Base-by-base conservation (phyloP, 192 early-diverging fungal species). In the Entophlyctis luteolus region DNA sequence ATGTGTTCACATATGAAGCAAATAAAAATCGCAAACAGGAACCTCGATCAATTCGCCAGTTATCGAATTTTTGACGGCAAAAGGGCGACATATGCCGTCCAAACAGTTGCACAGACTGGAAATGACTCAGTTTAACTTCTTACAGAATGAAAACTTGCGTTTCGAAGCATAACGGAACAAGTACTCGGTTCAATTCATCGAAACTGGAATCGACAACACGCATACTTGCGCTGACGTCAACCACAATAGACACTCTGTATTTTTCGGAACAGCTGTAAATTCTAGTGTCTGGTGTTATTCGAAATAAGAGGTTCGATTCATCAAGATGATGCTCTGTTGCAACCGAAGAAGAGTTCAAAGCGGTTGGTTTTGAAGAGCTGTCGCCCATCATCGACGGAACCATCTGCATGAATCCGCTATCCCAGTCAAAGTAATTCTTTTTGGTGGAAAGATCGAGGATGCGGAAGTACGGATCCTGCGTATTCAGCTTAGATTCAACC, bases 201-300 rank as follows among this genome's bases (percentile, higher is more conserved):
- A 42, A 68, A 22, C 49, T 65, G 6, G 63, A 38, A 66, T 81
- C 79, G 1, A 81, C 71, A 25, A 73, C 63, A 16, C 86, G 78
- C 70, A 92, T 81, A 48, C 84, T 87, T 0, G 89, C 84, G 10
- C 77, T 84, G 25, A 87, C 74, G 69, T 92, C 90, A 38, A 92
- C 74, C 49, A 90, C 72, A 62, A 90, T 84, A 2, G 87, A 84
- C 27, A 88, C 74, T 0, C 84, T 72, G 56, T 90, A 83, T 67
- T 86, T 74, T 23, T 75, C 67, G 34, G 81, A 78, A 42, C 88
- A 55, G 5, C 74, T 75, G 14, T 83, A 74, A 28, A 92, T 83
- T 8, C 79, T 73, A 0, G 90, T 88, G n/a, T 85, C 74, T 1
- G 90, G 88, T 6, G 85, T 88, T 14, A 91, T 75, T 29, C 79